phyloP scores from a whole-genome alignment of 2,329 filamentous ascomycete species.

The Trichoderma aggressivum region DNA sequence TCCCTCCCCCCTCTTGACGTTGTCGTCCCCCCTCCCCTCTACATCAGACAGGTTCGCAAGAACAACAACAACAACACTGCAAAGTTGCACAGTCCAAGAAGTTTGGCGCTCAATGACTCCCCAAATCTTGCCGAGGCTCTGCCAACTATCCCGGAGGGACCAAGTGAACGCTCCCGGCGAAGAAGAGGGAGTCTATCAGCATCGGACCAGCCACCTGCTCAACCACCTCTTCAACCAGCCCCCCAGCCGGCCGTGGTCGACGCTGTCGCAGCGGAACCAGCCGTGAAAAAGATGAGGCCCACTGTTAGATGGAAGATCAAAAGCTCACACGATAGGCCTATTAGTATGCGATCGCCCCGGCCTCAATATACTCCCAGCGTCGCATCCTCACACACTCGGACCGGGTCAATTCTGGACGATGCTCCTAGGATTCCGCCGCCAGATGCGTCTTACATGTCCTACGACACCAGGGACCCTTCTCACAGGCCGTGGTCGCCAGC shows the following conservation, averaged over 20 bases:
- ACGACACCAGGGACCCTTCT: constrained; percentile 46
- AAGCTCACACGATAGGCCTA: constrained; percentile 41
- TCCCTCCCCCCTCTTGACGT: constrained; percentile 7
- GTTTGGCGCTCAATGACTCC: constrained; percentile 27
- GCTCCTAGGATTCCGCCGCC: constrained; percentile 59
- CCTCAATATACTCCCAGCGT: constrained; percentile 54
- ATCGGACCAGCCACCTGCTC: not conserved
- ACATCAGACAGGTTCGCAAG: constrained; percentile 2
- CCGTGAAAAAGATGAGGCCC: not conserved
- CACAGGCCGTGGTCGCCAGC: constrained; percentile 59
- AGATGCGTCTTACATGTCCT: constrained; percentile 61
- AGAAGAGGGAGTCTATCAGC: constrained; percentile 20
- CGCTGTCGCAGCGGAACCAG: not conserved
- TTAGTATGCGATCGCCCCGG: constrained; percentile 41
- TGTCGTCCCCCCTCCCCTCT: not conserved
- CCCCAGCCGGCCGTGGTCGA: not conserved
- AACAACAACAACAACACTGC: constrained; percentile 34
- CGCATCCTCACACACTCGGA: constrained; percentile 42
- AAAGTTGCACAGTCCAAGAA: constrained; percentile 45
- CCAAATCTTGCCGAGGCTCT: constrained; percentile 40
- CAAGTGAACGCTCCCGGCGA: constrained; percentile 38
- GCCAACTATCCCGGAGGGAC: constrained; percentile 51
- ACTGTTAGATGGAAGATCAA: constrained; percentile 26
- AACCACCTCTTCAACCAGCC: not conserved
- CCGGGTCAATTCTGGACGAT: constrained; percentile 52